Base-by-base conservation (phyloP, 176 grass and related monocot species). In the Phragmites australis region DNA sequence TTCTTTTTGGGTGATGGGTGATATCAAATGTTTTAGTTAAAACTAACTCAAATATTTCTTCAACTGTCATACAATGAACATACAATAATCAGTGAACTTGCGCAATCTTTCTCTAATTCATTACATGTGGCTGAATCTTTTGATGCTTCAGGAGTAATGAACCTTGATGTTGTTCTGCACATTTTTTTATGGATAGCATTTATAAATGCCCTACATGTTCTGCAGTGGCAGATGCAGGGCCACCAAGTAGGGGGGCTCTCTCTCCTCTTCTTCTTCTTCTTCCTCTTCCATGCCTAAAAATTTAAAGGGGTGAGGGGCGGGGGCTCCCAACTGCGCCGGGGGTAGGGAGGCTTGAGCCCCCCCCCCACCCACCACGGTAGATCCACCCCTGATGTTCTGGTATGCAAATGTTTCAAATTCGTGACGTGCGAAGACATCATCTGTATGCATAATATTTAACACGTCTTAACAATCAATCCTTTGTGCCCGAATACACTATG, bases 111-210 rank as follows among this genome's bases (percentile, higher is more conserved):
- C 39, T 9, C 8, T 75, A 41, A 23, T 23, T 9, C 5, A 22
- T 29, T 15, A 22, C 32, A 43, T 70, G 25, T 32, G 31, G 21
- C 9, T 51, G 48, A 67, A 31, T 21, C 8, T 64, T 42, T 83
- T 55, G 54, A 60, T 72, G 31, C 51, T 81, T 32, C 44, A 78
- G 13, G 58, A n/a, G 37, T 44, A 78, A 17, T 17, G 19, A 48
- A 41, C 9, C 3, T 77, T 13, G 6, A 21, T 77, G 26, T 45
- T 18, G 32, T 42, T 80, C 4, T 80, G 23, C 64, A 80, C 22
- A 53, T 54, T 42, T 52, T 66, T 79, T 37, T n/a, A 57, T 55
- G 18, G 21, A 6, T 42, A 43, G 50, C 9, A 19, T 19, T 61
- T 46, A 19, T 34, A 21, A 30, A 45, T 37, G 21, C 1, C n/a